Conservation (phyloP, 2,329 filamentous ascomycete genomes). For the Aspergillus sergii region DNA sequence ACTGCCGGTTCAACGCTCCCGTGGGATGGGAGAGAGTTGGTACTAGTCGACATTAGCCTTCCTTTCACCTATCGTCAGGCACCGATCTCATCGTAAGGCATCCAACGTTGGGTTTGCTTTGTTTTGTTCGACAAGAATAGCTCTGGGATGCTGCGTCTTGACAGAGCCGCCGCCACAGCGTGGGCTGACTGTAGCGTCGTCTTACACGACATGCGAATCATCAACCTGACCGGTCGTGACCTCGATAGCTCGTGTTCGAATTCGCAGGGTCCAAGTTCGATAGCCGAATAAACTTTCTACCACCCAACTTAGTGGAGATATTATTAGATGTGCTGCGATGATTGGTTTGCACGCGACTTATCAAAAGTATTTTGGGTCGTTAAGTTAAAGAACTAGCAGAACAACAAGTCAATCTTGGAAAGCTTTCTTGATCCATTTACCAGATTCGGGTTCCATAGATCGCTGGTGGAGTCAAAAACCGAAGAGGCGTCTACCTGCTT, state of each 20-base stretch:
- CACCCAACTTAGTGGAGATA: slow-evolving; percentile 1
- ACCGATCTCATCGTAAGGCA: neutral
- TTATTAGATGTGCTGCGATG: slow-evolving; percentile 2
- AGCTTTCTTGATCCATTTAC: neutral
- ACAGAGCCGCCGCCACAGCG: slow-evolving; percentile 17
- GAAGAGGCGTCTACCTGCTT: neutral
- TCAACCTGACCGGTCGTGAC: slow-evolving; percentile 12
- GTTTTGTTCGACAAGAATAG: neutral
- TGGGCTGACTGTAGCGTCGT: slow-evolving; percentile 12
- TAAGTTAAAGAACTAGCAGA: neutral
- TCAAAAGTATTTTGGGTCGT: neutral
- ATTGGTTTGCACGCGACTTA: neutral
- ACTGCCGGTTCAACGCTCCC: neutral
- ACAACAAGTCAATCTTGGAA: neutral
- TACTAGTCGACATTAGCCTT: neutral
- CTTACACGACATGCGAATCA: slow-evolving; percentile 9
- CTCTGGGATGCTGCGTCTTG: neutral
- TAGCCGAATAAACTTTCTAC: slow-evolving; percentile 5
- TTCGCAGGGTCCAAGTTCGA: neutral
- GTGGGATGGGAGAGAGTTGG: neutral
- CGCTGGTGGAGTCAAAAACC: neutral
- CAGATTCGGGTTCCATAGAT: neutral
- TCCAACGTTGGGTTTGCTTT: neutral
- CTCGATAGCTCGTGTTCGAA: slow-evolving; percentile 15
- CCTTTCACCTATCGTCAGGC: neutral